Conservation (phyloP, 2,329 filamentous ascomycete species). For the Bipolaris sorokiniana region DNA sequence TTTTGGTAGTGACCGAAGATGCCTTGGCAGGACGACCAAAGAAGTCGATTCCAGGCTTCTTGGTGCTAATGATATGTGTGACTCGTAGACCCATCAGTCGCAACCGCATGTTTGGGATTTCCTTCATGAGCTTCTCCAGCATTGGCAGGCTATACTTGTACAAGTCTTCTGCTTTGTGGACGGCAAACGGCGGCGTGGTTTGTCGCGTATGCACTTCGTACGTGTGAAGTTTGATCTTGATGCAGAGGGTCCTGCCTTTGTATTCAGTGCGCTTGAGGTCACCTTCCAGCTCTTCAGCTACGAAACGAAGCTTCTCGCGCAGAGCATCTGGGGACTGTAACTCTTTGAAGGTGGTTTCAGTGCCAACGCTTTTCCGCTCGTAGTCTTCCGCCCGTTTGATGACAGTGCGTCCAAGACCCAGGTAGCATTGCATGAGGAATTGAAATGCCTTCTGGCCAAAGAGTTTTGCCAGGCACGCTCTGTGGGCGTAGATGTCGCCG, state of each 20-base stretch:
- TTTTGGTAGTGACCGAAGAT: conserved; percentile 14
- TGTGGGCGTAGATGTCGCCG: conserved; percentile 80
- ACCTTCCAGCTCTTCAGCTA: conserved; percentile 83
- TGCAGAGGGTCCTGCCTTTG: conserved; percentile 86
- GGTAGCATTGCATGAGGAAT: conserved; percentile 82
- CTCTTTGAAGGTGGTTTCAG: conserved; percentile 88
- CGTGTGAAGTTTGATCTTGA: conserved; percentile 94
- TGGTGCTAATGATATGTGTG: conserved; percentile 84
- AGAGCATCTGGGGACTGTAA: conserved; percentile 72
- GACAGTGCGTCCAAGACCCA: conserved; percentile 84
- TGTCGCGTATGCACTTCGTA: conserved; percentile 92
- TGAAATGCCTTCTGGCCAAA: conserved; percentile 92
- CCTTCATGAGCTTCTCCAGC: conserved; percentile 80
- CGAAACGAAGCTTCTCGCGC: conserved; percentile 77
- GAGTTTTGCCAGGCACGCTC: conserved; percentile 74
- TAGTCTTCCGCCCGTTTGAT: conserved; percentile 88
- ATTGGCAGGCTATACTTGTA: conserved; percentile 84
- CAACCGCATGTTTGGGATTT: conserved; percentile 78
- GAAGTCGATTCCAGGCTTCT: conserved; percentile 80
- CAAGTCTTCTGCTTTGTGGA: conserved; percentile 77
- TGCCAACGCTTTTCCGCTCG: conserved; percentile 91
- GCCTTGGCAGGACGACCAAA: conserved; percentile 63
- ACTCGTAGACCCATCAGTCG: conserved; percentile 88
- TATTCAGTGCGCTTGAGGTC: conserved; percentile 80
- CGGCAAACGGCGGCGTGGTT: conserved; percentile 72